Conservation (phyloP, 352 stramenopile species). For the Pseudoperonospora humuli region DNA sequence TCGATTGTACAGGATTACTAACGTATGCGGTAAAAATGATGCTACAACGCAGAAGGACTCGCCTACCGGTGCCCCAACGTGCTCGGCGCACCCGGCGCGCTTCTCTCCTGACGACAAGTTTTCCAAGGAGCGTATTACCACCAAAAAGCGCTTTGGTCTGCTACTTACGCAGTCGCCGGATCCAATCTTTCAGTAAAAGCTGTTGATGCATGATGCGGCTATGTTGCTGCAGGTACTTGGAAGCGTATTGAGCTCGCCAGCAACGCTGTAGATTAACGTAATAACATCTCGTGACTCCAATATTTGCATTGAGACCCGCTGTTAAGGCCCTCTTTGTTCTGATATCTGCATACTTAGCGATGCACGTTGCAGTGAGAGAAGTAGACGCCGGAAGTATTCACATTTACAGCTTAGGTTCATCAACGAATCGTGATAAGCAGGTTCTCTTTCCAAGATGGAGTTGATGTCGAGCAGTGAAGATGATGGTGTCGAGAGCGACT, state of each 20-base stretch:
- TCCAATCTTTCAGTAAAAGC: slow-evolving; percentile 71
- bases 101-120: slow-evolving; percentile 99
- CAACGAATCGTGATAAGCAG: too few species aligned
- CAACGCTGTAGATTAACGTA: slow-evolving; percentile 29
- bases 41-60: slow-evolving; percentile 86
- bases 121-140: slow-evolving; percentile 95
- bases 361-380: too few species aligned
- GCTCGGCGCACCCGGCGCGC: slow-evolving; percentile 94
- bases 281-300: slow-evolving; percentile 22
- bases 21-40: neutral
- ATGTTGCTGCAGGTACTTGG: neutral
- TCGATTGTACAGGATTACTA: neutral
- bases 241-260: slow-evolving; percentile 1
- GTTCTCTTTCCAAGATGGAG: slow-evolving; percentile 22
- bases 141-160: slow-evolving; percentile 97
- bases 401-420: too few species aligned
- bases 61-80: slow-evolving; percentile 88
- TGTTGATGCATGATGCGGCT: neutral
- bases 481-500: slow-evolving; percentile 19
- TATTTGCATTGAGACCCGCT: too few species aligned
- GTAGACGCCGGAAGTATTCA: too few species aligned
- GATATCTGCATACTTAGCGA: too few species aligned
- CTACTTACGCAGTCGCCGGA: slow-evolving; percentile 92
- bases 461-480: slow-evolving; percentile 62
- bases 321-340: too few species aligned